Evolutionary conservation across 139 green algal species (phyloP).

Genomic region (Diplosphaera chodatii): DNA sequence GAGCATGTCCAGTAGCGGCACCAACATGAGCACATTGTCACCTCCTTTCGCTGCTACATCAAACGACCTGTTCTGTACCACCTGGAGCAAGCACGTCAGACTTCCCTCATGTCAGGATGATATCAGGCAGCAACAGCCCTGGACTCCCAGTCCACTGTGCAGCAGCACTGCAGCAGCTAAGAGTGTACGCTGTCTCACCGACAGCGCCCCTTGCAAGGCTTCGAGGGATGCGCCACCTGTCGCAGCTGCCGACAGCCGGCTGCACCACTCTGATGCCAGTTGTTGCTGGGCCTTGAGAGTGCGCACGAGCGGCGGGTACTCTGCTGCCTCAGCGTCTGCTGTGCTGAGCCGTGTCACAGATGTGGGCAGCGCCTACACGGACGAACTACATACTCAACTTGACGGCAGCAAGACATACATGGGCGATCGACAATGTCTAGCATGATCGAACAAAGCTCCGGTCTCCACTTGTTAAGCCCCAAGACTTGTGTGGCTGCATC

Average conservation of each 20-base stretch:
- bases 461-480: too few relatives aligned
- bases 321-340: conserved; percentile 38
- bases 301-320: conserved; percentile 30
- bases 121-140: too few relatives aligned
- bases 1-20: conserved; percentile 71
- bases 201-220: conserved; percentile 58
- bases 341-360: conserved; percentile 34
- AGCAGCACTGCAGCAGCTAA: too few relatives aligned
- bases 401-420: too few relatives aligned
- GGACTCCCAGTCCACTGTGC: too few relatives aligned
- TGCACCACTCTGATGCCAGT: conserved; percentile 24
- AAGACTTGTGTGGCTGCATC: too few relatives aligned
- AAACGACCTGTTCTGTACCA: conserved; percentile 74
- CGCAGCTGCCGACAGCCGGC: conserved; percentile 5
- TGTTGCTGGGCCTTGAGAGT: conserved; percentile 27
- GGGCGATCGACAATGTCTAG: too few relatives aligned
- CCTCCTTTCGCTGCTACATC: conserved; percentile 40
- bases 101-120: too few relatives aligned
- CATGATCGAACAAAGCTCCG: too few relatives aligned
- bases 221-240: conserved; percentile 24
- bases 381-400: too few relatives aligned
- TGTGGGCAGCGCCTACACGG: conserved; percentile 50
- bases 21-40: conserved; percentile 65
- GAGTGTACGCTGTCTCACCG: conserved; percentile 32
- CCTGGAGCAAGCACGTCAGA: too few relatives aligned